phyloP scores from a whole-genome alignment of 1,284 basidiomycete genomes.

The Golubevia pallescens region DNA sequence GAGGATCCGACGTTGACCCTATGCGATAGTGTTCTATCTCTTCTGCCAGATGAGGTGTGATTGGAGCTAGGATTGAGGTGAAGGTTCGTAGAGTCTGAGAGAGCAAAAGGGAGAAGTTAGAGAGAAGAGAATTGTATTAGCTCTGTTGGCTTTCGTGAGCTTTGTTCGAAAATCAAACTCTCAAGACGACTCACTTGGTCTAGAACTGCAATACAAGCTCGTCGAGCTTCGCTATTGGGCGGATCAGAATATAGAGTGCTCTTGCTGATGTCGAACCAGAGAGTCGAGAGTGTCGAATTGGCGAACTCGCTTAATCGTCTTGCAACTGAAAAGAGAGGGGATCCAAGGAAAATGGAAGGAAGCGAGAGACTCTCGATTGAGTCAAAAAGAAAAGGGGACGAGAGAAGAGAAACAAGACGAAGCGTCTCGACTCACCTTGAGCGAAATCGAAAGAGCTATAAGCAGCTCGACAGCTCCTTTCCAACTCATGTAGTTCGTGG shows the following conservation, averaged over 20 bases:
- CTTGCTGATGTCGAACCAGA: constrained; percentile 90
- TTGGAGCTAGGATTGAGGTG: constrained; percentile 79
- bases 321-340: constrained; percentile 68
- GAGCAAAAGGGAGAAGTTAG: background rate
- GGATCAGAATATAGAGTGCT: constrained; percentile 84
- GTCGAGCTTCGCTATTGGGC: constrained; percentile 69
- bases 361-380: background rate
- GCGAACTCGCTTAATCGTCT: constrained; percentile 66
- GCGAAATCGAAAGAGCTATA: constrained; percentile 84
- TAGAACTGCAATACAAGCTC: constrained; percentile 75
- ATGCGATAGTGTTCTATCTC: constrained; percentile 74
- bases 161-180: background rate
- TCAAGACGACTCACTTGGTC: constrained; percentile 71
- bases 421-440: constrained; percentile 71
- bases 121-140: background rate
- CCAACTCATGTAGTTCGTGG: constrained; percentile 79
- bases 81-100: constrained; percentile 75
- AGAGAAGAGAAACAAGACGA: background rate
- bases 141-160: background rate
- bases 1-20: constrained; percentile 35
- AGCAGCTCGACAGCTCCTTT: constrained; percentile 72
- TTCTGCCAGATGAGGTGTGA: constrained; percentile 89
- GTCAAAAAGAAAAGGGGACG: background rate
- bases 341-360: no score
- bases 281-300: constrained; percentile 68